A percentile compares a stretch with the other conserved stretches of the same genome.
Evolutionary conservation across 2,329 filamentous ascomycete species (phyloP).

Genomic region (Aspergillus phoenicis): DNA sequence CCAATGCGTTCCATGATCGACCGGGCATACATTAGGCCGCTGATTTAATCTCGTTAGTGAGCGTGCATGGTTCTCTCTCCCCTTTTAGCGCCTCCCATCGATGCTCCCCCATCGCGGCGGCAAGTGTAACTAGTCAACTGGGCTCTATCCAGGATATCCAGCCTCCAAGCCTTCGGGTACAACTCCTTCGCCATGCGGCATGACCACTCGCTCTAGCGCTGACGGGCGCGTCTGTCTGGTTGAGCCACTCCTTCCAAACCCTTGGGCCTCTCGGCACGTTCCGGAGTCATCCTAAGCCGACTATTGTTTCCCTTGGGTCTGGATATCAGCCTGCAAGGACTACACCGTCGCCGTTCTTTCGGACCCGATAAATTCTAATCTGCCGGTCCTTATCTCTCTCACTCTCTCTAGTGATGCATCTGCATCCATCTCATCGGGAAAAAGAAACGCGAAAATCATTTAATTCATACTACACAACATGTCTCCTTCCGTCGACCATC

Average conservation of each 20-base stretch:
- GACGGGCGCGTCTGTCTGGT: slow-evolving; percentile 5
- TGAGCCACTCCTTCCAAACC: slow-evolving; percentile 7
- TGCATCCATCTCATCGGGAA: slow-evolving; percentile 5
- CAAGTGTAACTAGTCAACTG: not conserved
- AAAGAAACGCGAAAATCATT: not conserved
- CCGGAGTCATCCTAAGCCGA: slow-evolving; percentile 10
- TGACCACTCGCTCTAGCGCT: not conserved
- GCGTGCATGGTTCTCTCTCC: not conserved
- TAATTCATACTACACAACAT: not conserved
- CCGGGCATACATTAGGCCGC: slow-evolving; percentile 22
- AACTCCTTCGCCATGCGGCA: not conserved
- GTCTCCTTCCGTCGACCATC: not conserved
- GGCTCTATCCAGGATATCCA: not conserved
- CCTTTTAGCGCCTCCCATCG: not conserved
- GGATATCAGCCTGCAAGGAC: not conserved
- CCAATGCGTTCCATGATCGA: slow-evolving; percentile 23
- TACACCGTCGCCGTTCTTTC: not conserved
- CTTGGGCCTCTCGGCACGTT: slow-evolving; percentile 19
- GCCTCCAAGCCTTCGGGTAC: not conserved
- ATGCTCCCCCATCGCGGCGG: not conserved
- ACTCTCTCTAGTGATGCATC: not conserved
- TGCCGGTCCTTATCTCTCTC: not conserved
- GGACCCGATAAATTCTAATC: not conserved
- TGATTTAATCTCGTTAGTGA: slow-evolving; percentile 14
- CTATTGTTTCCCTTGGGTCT: not conserved